Percentiles rank a stretch among this genome's conserved stretches.
These are phyloP conservation scores for Hypoxylon sp. DNA, from an alignment of 2,329 filamentous ascomycete genomes.

Conservation along the genomic window DNA sequence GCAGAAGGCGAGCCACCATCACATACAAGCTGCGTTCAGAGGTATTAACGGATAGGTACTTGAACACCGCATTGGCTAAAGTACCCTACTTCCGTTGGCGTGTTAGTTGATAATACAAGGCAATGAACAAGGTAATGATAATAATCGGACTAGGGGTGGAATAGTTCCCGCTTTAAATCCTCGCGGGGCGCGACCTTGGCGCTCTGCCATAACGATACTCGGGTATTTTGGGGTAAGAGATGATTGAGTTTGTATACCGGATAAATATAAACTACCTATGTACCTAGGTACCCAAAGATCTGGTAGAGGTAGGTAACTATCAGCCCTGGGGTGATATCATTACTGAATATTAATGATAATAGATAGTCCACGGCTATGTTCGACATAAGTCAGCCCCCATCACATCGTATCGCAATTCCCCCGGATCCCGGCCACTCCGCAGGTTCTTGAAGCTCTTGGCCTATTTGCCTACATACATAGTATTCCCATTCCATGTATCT, in stretches of 20 bases:
- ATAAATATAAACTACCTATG: not conserved
- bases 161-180: conserved; percentile 33
- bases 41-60: conserved; percentile 14
- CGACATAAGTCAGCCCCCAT: not conserved
- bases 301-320: not conserved
- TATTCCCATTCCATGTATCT: not conserved
- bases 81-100: not conserved
- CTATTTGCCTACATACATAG: not conserved
- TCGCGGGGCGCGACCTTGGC: conserved; percentile 31
- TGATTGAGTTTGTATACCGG: not conserved
- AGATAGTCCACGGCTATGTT: not conserved
- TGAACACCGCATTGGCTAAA: conserved; percentile 4
- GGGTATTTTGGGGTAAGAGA: not conserved
- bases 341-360: not conserved
- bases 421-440: conserved; percentile 3
- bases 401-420: conserved; percentile 1
- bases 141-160: conserved; percentile 21
- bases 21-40: not conserved
- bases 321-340: no score
- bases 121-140: no score
- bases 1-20: conserved; percentile 25
- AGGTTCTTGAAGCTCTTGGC: not conserved
- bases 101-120: conserved; percentile 8
- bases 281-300: no score
- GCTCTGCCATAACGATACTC: not conserved